Conservation (phyloP, 169 alveolate genomes). For the Babesia bigemina region DNA sequence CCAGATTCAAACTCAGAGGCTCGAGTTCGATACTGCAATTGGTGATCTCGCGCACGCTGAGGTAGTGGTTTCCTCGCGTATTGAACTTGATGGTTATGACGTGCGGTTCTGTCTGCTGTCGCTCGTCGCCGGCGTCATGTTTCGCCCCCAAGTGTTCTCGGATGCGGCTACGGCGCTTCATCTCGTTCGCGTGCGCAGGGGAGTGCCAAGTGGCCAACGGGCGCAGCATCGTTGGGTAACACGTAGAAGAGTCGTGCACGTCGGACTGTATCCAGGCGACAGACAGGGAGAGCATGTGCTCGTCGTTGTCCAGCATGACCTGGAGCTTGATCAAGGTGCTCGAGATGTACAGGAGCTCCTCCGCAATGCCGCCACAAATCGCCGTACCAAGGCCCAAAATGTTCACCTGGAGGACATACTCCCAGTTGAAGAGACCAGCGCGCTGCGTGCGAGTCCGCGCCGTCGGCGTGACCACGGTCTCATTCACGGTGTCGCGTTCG, state of each 20-base stretch:
- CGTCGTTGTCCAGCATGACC: slow-evolving; percentile 44
- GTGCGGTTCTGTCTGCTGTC: slow-evolving; percentile 19
- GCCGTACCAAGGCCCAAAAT: slow-evolving; percentile 56
- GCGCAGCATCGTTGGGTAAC: slow-evolving; percentile 58
- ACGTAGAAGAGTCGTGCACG: slow-evolving; percentile 63
- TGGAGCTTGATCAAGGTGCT: slow-evolving; percentile 38
- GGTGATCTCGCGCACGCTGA: slow-evolving; percentile 50
- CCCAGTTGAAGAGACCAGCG: slow-evolving; percentile 16
- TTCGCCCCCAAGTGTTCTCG: background rate
- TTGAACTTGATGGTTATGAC: slow-evolving; percentile 41
- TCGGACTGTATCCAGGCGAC: slow-evolving; percentile 69
- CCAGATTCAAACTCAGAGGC: slow-evolving; percentile 57
- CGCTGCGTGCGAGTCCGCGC: background rate
- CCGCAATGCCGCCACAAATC: slow-evolving; percentile 43
- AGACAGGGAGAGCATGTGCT: slow-evolving; percentile 26
- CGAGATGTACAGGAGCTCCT: slow-evolving; percentile 60
- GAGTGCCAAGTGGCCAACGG: slow-evolving; percentile 52
- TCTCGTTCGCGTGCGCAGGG: slow-evolving; percentile 9
- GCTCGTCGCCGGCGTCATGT: background rate
- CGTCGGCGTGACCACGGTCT: slow-evolving; percentile 5
- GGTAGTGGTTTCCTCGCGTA: slow-evolving; percentile 48
- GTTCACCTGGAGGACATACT: slow-evolving; percentile 30
- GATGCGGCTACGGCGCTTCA: slow-evolving; percentile 1
- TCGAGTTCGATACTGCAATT: slow-evolving; percentile 47
- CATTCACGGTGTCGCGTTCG: background rate